Evolutionary conservation across 305 asterid genomes (phyloP).

Genomic region (Ilex paraguariensis): DNA sequence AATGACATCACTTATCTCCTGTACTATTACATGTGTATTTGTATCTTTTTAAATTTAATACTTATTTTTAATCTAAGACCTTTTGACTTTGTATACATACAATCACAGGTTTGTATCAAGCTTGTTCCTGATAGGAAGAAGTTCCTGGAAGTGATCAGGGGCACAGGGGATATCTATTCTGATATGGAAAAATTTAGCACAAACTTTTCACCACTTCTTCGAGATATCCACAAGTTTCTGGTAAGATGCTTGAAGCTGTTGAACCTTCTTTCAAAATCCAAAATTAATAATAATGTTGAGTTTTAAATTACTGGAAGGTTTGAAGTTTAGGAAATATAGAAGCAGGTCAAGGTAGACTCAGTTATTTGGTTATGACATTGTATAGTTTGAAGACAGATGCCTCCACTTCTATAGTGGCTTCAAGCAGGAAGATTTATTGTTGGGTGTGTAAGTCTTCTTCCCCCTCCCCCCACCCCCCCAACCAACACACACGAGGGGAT

Average conservation of each 20-base stretch:
- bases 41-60: too few species aligned
- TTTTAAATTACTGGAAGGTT: not conserved
- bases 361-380: too few species aligned
- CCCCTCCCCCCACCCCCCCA: too few species aligned
- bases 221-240: conserved; percentile 65
- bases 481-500: too few species aligned
- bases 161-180: conserved; percentile 35
- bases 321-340: not conserved
- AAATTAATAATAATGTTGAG: not conserved
- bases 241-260: conserved; percentile 26
- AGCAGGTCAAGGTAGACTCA: too few species aligned
- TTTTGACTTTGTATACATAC: too few species aligned
- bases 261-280: not conserved
- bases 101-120: conserved; percentile 57
- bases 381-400: too few species aligned
- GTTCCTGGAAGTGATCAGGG: conserved; percentile 69
- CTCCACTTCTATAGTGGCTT: too few species aligned
- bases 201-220: conserved; percentile 51
- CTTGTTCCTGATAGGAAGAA: conserved; percentile 83
- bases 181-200: conserved; percentile 58
- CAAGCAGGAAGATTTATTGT: too few species aligned
- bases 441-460: too few species aligned
- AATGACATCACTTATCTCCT: too few species aligned
- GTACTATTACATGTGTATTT: too few species aligned
- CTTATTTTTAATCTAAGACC: not conserved